Percentiles rank a stretch among this genome's conserved stretches.
These are phyloP conservation scores for Fusarium piperis DNA, from an alignment of 2,329 filamentous ascomycete species.

Conservation along the genomic window DNA sequence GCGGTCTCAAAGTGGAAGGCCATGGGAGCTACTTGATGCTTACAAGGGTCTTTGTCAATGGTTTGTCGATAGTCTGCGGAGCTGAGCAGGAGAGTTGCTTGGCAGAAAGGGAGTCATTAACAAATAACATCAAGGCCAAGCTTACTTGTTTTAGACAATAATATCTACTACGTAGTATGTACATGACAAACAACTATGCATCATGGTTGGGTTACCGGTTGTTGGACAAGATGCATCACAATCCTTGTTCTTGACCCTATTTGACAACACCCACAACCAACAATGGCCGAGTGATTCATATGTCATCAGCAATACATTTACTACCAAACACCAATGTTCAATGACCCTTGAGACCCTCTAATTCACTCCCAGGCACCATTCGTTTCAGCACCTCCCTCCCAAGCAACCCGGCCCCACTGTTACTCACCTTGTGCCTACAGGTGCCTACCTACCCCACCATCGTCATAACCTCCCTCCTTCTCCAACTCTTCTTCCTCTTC, in stretches of 20 bases:
- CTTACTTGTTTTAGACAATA: no score
- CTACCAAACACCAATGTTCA: background rate
- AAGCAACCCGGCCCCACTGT: background rate
- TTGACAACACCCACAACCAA: background rate
- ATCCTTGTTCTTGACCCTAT: background rate
- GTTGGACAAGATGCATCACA: background rate
- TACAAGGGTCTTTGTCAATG: background rate
- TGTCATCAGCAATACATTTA: background rate
- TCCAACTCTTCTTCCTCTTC: background rate
- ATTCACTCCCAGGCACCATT: background rate
- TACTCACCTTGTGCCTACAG: background rate
- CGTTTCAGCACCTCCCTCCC: background rate
- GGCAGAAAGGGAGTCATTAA: background rate
- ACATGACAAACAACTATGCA: background rate
- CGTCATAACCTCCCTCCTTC: slow-evolving; percentile 28
- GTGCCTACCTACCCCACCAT: slow-evolving; percentile 24
- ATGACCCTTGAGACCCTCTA: background rate
- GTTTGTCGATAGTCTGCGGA: background rate
- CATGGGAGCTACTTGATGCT: background rate
- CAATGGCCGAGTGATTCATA: background rate
- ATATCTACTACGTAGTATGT: no score
- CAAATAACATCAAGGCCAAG: no score
- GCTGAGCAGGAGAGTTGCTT: background rate
- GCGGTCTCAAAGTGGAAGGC: background rate
- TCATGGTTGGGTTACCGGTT: background rate